Percentiles rank a stretch among this genome's conserved stretches.
Evolutionary conservation across 164 flowering plant species (phyloP).

Genomic region (Santalum album): DNA sequence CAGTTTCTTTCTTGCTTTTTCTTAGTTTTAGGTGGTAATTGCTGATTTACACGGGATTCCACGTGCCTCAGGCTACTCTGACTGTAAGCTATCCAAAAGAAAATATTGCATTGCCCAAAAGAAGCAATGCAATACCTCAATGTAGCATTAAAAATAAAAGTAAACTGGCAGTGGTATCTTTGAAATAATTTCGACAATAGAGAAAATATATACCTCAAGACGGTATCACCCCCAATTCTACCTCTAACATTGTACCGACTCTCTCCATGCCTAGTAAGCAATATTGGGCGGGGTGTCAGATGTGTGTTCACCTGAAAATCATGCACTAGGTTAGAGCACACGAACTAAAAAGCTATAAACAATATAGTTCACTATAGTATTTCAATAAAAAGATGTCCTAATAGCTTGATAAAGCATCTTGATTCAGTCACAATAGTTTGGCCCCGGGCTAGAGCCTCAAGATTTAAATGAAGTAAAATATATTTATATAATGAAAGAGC

Average conservation of each 20-base stretch:
- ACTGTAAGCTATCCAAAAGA: too few species aligned
- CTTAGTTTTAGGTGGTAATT: too few species aligned
- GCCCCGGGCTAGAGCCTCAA: background rate
- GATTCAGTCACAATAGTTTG: background rate
- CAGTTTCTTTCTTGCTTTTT: too few species aligned
- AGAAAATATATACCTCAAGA: conserved; percentile 45
- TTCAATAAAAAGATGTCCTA: background rate
- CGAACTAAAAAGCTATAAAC: too few species aligned
- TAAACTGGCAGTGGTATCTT: background rate
- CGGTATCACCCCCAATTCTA: conserved; percentile 92
- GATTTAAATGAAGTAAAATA: background rate
- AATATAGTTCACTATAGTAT: too few species aligned
- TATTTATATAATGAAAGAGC: too few species aligned
- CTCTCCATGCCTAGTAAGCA: conserved; percentile 99
- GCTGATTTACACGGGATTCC: too few species aligned
- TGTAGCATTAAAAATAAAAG: background rate
- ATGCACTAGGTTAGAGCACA: background rate
- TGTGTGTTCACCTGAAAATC: conserved; percentile 82
- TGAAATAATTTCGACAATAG: background rate
- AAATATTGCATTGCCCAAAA: too few species aligned
- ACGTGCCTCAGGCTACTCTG: too few species aligned
- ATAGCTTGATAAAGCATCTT: background rate
- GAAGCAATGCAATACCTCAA: background rate
- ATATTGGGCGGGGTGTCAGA: conserved; percentile 93
- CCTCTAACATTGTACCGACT: conserved; percentile 94